Evolutionary conservation across 2,329 filamentous ascomycete genomes (phyloP).

Genomic region (Cladosporium velox): DNA sequence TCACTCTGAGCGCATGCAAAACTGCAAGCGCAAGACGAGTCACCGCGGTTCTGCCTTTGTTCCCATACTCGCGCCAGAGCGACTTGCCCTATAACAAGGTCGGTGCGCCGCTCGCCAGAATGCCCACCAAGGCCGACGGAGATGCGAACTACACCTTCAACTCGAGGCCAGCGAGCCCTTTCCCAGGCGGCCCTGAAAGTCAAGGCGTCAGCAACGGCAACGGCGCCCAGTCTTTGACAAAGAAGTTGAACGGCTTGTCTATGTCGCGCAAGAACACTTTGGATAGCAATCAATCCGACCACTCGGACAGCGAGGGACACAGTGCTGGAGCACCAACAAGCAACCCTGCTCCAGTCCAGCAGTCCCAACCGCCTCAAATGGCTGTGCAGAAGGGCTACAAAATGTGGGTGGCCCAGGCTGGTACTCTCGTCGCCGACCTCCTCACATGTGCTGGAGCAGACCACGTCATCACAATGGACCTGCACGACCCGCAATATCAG

Average conservation of each 20-base stretch:
- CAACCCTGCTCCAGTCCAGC: conserved; percentile 44
- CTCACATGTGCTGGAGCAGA: conserved; percentile 94
- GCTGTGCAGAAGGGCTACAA: conserved; percentile 82
- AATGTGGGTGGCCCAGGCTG: conserved; percentile 97
- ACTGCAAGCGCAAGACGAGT: conserved; percentile 88
- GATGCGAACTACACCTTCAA: conserved; percentile 82
- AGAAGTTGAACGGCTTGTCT: conserved; percentile 69
- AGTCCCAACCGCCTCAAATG: conserved; percentile 63
- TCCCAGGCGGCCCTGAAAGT: conserved; percentile 68
- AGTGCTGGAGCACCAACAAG: not conserved
- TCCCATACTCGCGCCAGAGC: conserved; percentile 94
- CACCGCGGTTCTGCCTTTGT: conserved; percentile 90
- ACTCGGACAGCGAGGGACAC: conserved; percentile 21
- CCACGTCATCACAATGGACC: conserved; percentile 96
- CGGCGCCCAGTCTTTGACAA: conserved; percentile 69
- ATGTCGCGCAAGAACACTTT: conserved; percentile 47
- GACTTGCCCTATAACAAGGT: conserved; percentile 96
- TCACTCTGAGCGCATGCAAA: conserved; percentile 98
- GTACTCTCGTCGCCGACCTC: conserved; percentile 90
- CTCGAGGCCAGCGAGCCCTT: conserved; percentile 84
- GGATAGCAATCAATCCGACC: conserved; percentile 35
- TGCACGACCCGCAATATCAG: conserved; percentile 95
- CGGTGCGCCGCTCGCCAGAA: conserved; percentile 81
- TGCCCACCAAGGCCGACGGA: conserved; percentile 51
- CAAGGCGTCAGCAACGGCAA: conserved; percentile 60